Conservation (phyloP, 148 eudicot genomes). For the Tetragonia tetragonoides region DNA sequence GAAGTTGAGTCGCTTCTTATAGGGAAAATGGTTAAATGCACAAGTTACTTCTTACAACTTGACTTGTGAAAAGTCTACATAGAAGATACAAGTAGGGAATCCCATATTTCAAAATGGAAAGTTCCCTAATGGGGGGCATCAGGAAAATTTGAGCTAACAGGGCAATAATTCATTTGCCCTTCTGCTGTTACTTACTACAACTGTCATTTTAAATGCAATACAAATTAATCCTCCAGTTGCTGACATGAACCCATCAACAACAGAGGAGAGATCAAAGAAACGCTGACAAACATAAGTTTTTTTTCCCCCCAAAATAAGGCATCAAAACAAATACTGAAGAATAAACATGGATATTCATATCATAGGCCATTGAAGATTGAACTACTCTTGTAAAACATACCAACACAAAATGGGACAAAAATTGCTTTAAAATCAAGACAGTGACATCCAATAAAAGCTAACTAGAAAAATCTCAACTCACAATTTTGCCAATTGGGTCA, state of each 20-base stretch:
- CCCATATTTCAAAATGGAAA: too few species aligned
- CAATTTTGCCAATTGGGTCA: constrained; percentile 3
- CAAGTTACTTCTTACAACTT: too few species aligned
- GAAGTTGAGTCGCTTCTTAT: too few species aligned
- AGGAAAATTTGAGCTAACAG: neutral
- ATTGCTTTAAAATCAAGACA: neutral
- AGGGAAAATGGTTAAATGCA: too few species aligned
- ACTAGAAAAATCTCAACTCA: neutral
- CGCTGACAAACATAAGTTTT: neutral
- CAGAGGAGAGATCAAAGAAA: neutral
- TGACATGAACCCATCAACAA: neutral
- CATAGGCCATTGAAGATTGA: neutral
- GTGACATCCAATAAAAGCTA: neutral
- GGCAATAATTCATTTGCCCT: neutral
- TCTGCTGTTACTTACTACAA: neutral
- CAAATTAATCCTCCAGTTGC: neutral
- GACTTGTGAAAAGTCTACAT: too few species aligned
- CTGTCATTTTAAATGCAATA: neutral
- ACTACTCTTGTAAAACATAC: neutral
- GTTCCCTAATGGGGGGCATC: too few species aligned
- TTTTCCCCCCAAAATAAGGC: neutral
- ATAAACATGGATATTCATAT: neutral
- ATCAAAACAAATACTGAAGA: neutral
- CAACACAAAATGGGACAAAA: constrained; percentile 1
- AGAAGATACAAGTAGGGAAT: too few species aligned